phyloP scores from a whole-genome alignment of 1,139 yeast genomes.

The Tardiomyces depauwii region DNA sequence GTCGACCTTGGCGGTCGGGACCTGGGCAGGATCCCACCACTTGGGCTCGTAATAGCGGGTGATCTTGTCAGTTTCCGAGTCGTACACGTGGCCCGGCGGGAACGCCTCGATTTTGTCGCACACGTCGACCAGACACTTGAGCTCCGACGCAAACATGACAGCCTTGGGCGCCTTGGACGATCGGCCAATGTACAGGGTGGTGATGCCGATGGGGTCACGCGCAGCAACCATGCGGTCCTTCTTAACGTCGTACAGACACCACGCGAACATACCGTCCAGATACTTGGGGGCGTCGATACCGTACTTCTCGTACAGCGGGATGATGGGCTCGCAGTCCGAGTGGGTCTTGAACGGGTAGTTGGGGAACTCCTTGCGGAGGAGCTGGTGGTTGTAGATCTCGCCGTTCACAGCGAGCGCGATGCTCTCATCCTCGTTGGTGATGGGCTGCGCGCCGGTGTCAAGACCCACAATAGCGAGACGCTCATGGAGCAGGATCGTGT shows the following conservation, averaged over 20 bases:
- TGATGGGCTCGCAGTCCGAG: constrained; percentile 95
- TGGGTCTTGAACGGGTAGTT: constrained; percentile 75
- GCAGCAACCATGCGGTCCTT: constrained; percentile 89
- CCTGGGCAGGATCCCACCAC: constrained; percentile 79
- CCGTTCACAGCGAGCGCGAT: constrained; percentile 84
- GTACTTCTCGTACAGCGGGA: constrained; percentile 80
- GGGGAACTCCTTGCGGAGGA: constrained; percentile 60
- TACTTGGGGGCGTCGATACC: constrained; percentile 84
- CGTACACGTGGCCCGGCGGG: constrained; percentile 98
- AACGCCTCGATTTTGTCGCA: constrained; percentile 87
- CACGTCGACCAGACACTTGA: constrained; percentile 86
- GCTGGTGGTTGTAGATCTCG: constrained; percentile 94
- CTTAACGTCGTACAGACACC: constrained; percentile 76
- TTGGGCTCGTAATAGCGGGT: constrained; percentile 83
- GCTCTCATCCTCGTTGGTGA: constrained; percentile 66
- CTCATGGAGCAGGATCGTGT: constrained; percentile 78
- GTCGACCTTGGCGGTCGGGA: constrained; percentile 71
- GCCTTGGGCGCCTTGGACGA: constrained; percentile 58
- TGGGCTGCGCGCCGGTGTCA: constrained; percentile 97
- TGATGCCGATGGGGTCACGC: constrained; percentile 96
- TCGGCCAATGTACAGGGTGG: constrained; percentile 93
- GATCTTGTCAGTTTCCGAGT: constrained; percentile 74
- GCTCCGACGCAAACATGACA: constrained; percentile 84
- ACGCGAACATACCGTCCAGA: constrained; percentile 97
- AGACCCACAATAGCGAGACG: constrained; percentile 86